Base-by-base conservation (phyloP, 208 protist genomes). In the Tritrichomonas foetus region DNA sequence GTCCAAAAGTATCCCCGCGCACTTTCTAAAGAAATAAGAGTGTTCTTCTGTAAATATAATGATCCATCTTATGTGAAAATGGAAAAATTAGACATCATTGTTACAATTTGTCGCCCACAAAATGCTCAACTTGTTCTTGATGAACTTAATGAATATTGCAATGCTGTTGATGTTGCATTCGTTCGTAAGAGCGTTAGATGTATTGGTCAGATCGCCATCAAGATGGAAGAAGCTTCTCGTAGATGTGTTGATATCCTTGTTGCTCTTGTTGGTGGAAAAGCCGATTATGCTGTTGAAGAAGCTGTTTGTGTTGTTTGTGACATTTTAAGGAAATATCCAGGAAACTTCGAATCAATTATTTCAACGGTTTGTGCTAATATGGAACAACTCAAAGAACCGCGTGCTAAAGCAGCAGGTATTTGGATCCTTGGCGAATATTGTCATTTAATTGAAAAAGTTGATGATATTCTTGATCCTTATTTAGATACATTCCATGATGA, bases 1-100 rank as follows among this genome's bases (percentile, higher is more conserved):
- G 95, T 99, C 1, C 98, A 99, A 89, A 97, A 97, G 98, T 93
- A 97, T 97, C 36, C 82, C 1, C 61, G 66, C 8, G n/a, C 55
- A n/a, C 50, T 93, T 14, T 16, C 47, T 8, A 61, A 30, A 53
- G 82, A 93, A 41, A 30, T 98, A 33, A 97, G 98, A 94, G 96
- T 98, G 47, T 99, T 99, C 95, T 98, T 99, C 95, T 97, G 98
- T 93, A 98, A 98, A 95, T 99, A 98, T 96, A 98, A 99, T 94
- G 98, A 99, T 94, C 98, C 98, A 44, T 97, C 98, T 93, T 99
- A 99, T 94, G 97, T 99, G 41, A 99, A 99, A 95, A 96, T 99
- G 94, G 98, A 99, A 95, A 99, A 99, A 95, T 96, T 99, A 25
- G 97, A 98, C 47, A 97, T 99, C 36, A 97, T 99, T 94, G 96